Evolutionary conservation across 1,284 basidiomycete genomes (phyloP).

Genomic region (Ustilago curta): DNA sequence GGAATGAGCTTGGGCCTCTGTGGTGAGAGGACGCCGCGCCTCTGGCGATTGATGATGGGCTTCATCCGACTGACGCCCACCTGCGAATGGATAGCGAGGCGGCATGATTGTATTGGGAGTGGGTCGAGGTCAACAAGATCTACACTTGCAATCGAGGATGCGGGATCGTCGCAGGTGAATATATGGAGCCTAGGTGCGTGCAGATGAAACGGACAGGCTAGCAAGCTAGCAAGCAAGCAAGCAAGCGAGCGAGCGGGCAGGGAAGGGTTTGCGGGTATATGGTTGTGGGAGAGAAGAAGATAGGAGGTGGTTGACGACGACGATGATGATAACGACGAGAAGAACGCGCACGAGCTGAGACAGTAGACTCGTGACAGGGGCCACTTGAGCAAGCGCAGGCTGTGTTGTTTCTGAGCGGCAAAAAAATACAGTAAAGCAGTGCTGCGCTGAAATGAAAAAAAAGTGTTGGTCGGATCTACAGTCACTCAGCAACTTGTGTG

Average conservation of each 20-base stretch:
- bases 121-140: not conserved
- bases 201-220: too few species aligned
- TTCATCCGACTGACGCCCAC: conserved; percentile 26
- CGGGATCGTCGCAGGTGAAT: too few species aligned
- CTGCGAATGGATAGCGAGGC: conserved; percentile 41
- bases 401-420: conserved; percentile 5
- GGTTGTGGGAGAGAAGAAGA: not conserved
- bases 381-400: not conserved
- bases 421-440: too few species aligned
- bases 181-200: not conserved
- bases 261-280: not conserved
- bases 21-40: conserved; percentile 17
- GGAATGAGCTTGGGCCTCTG: conserved; percentile 24
- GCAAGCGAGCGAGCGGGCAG: too few species aligned
- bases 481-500: too few species aligned
- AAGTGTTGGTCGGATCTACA: conserved; percentile 12
- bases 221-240: not conserved
- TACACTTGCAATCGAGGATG: not conserved
- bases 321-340: not conserved
- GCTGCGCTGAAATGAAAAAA: not conserved
- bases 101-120: conserved; percentile 38
- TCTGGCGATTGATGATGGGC: conserved; percentile 24
- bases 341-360: conserved; percentile 1
- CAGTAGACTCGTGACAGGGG: not conserved
- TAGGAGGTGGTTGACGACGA: not conserved